Base-by-base conservation (phyloP, 2,329 filamentous ascomycete species). In the Cladophialophora carrionii region DNA sequence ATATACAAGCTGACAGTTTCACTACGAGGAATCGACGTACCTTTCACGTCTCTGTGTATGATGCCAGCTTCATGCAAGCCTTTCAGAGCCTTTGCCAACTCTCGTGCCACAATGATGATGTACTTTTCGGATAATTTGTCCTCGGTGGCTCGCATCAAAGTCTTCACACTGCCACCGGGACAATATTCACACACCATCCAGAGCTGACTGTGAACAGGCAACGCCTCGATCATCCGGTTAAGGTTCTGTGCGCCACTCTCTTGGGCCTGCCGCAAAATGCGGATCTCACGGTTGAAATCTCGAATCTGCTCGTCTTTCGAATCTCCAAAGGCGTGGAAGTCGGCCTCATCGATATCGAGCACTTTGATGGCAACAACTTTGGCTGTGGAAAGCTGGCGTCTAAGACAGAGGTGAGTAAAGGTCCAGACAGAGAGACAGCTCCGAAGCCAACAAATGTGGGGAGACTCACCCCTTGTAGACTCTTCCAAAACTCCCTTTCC, bases 181-280 rank as follows among this genome's bases (percentile, higher is more conserved):
- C 85, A 87, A 73, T 88, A 88, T 73, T 88, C 87, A 74, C 84
- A 87, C 61, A 89, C 82, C 67, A 89, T 83, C 87, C 87, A 89
- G 24, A 89, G 77, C 70, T 88, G 85, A 58, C 85, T 85, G 70
- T 88, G 85, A 24, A 88, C 82, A 3, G 85, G 83, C 52, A 87
- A 83, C 0, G 87, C 86, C 70, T 88, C 86, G 67, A 87, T 85
- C 48, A 89, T 82, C 65, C 85, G 81, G 66, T 88, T 89, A 71
- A 89, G 83, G 64, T 88, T 88, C 68, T 83, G 82, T 2, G 86
- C 86, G 46, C 82, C 84, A 64, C 84, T 83, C 69, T 88, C 85
- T 72, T 86, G 84, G 9, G 88, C 80, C 71, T 87, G 84, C 69
- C 85, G 83, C 71, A 89, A 80, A 24, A 87, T 85, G 55, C 81